Evolutionary conservation across 2,329 filamentous ascomycete species (phyloP).

Genomic region (Nothophoma quercina): DNA sequence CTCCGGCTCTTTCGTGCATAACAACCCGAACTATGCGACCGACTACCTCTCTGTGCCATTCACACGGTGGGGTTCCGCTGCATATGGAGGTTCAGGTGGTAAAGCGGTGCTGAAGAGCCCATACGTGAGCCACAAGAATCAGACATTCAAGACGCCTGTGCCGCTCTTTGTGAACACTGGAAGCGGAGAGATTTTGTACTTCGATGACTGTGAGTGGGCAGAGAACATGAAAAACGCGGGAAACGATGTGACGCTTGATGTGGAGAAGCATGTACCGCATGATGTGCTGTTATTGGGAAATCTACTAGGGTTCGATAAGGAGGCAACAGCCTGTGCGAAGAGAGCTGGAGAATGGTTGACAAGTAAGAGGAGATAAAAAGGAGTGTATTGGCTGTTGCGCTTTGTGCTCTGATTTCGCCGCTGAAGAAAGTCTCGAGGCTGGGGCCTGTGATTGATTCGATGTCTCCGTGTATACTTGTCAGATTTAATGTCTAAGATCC

Average conservation of each 20-base stretch:
- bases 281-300: conserved; percentile 56
- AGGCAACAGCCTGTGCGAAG: conserved; percentile 44
- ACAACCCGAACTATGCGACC: conserved; percentile 45
- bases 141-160: conserved; percentile 50
- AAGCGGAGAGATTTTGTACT: conserved; percentile 52
- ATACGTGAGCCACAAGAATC: conserved; percentile 50
- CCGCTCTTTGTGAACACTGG: conserved; percentile 55
- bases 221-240: conserved; percentile 50
- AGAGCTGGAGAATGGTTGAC: conserved; percentile 50
- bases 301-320: conserved; percentile 53
- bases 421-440: too few species aligned
- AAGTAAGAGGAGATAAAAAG: conserved; percentile 19
- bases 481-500: too few species aligned
- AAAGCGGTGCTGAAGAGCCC: conserved; percentile 27
- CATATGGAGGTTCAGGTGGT: conserved; percentile 41
- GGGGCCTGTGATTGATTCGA: too few species aligned
- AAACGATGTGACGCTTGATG: conserved; percentile 52
- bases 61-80: conserved; percentile 52
- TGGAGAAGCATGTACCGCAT: conserved; percentile 54
- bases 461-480: too few species aligned
- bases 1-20: conserved; percentile 30
- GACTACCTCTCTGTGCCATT: conserved; percentile 55
- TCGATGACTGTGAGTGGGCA: conserved; percentile 50
- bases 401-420: too few species aligned
- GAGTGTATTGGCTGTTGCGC: too few species aligned